Evolutionary conservation across 345 rosid genomes (phyloP).

Genomic region (Salix exigua): DNA sequence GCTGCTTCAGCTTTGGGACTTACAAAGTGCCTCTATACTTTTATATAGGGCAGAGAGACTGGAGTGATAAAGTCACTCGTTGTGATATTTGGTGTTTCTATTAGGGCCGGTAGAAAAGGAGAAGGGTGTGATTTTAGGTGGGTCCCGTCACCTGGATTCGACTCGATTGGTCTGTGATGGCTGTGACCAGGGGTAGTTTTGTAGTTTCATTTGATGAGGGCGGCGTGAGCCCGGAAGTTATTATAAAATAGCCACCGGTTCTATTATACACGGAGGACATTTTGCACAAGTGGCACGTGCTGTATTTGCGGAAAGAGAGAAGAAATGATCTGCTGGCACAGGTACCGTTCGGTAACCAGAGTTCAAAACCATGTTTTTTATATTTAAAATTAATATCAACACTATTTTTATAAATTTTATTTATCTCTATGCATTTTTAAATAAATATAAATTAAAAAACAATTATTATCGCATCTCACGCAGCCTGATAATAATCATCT

Average conservation of each 20-base stretch:
- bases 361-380: too few relatives aligned
- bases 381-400: too few relatives aligned
- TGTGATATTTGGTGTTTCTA: constrained; percentile 10
- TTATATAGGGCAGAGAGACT: background rate
- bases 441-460: too few relatives aligned
- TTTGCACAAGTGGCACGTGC: constrained; percentile 13
- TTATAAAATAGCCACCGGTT: background rate
- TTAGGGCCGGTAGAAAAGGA: background rate
- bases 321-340: constrained; percentile 1
- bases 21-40: background rate
- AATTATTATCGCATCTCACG: too few relatives aligned
- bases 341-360: too few relatives aligned
- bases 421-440: too few relatives aligned
- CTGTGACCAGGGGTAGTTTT: background rate
- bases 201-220: background rate
- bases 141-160: background rate
- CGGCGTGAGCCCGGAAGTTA: background rate
- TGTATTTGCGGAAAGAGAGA: background rate
- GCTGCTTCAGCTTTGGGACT: constrained; percentile 5
- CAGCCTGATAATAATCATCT: background rate
- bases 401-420: too few relatives aligned
- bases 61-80: constrained; percentile 8
- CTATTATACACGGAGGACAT: background rate
- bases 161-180: constrained; percentile 19
- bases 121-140: background rate